A percentile compares a stretch with the other conserved stretches of the same genome.
Evolutionary conservation across 164 flowering plant species (phyloP).

Genomic region (Aristolochia contorta): DNA sequence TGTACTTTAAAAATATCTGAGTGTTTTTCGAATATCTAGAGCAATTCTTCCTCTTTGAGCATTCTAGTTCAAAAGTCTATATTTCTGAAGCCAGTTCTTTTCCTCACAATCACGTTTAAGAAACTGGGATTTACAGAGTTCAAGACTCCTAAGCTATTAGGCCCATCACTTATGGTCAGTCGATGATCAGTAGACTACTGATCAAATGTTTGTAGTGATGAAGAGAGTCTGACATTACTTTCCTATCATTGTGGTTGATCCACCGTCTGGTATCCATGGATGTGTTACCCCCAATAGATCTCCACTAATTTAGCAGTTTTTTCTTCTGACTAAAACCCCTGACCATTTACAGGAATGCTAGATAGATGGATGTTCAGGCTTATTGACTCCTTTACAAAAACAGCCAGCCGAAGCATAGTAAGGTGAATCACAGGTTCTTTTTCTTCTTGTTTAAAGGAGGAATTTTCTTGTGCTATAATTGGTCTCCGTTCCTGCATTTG

Average conservation of each 20-base stretch:
- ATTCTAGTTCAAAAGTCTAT: not conserved
- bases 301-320: not conserved
- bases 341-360: constrained; percentile 64
- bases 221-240: not conserved
- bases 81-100: too few relatives aligned
- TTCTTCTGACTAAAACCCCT: not conserved
- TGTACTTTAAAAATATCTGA: not conserved
- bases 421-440: constrained; percentile 1
- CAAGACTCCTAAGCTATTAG: not conserved
- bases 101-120: too few relatives aligned
- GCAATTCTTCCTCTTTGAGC: too few relatives aligned
- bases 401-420: constrained; percentile 25
- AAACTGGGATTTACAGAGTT: too few relatives aligned
- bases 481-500: too few relatives aligned
- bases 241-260: not conserved
- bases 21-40: not conserved
- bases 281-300: too few relatives aligned
- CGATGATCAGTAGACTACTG: not conserved
- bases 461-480: too few relatives aligned
- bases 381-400: constrained; percentile 61
- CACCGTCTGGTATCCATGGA: not conserved
- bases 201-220: not conserved
- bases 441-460: too few relatives aligned
- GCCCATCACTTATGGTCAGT: not conserved
- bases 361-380: constrained; percentile 96